Percentiles rank a stretch among this genome's conserved stretches.
Conservation (phyloP, 768 basidiomycete species). For the Pleurotus cornucopiae region DNA sequence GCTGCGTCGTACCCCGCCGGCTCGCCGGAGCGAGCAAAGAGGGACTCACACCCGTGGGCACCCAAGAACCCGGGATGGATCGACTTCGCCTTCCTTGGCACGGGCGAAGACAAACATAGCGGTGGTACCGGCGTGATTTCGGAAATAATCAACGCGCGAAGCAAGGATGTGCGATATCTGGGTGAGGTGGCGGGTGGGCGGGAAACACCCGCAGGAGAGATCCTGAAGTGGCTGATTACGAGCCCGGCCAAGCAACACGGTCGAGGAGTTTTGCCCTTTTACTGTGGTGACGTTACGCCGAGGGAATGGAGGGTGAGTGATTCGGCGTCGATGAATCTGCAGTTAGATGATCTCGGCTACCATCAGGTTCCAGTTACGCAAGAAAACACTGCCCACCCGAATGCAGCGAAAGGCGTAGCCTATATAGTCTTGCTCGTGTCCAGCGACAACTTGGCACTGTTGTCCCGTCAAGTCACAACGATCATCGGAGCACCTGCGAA, state of each 20-base stretch:
- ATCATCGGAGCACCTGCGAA: conserved; percentile 42
- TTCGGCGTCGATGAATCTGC: not conserved
- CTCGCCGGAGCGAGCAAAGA: conserved; percentile 37
- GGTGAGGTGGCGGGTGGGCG: conserved; percentile 51
- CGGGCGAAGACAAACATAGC: conserved; percentile 26
- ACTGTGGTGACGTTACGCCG: conserved; percentile 71
- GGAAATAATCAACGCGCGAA: conserved; percentile 50
- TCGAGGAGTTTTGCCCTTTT: conserved; percentile 54
- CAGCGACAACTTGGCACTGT: conserved; percentile 19
- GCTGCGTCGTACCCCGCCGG: conserved; percentile 47
- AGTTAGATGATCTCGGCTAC: not conserved
- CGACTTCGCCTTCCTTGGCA: conserved; percentile 61
- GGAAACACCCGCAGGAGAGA: conserved; percentile 47
- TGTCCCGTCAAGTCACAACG: conserved; percentile 38
- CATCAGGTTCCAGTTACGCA: conserved; percentile 20
- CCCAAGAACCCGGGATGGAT: conserved; percentile 58
- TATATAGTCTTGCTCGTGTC: conserved; percentile 41
- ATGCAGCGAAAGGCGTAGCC: conserved; percentile 43
- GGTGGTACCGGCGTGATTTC: conserved; percentile 33
- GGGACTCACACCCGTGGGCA: conserved; percentile 52
- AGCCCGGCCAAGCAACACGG: conserved; percentile 22
- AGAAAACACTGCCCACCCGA: conserved; percentile 43
- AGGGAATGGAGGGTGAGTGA: conserved; percentile 51
- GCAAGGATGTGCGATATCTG: conserved; percentile 33
- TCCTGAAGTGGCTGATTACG: conserved; percentile 57